These are phyloP conservation scores for Vigna angularis DNA, from an alignment of 306 rosid genomes.

Conservation along the genomic window DNA sequence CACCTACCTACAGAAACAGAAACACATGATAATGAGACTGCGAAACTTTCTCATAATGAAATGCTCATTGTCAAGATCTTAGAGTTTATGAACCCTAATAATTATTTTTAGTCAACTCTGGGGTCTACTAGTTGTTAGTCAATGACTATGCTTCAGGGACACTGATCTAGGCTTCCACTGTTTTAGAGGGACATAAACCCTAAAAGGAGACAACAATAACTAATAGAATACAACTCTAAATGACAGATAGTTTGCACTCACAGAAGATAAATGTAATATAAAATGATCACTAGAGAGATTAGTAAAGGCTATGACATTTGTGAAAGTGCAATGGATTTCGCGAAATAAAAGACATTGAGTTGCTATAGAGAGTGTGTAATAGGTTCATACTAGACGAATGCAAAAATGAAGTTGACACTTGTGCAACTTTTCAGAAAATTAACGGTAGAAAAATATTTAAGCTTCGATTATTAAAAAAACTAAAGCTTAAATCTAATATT, in stretches of 20 bases:
- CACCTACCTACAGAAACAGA: constrained; percentile 6
- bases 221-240: constrained; percentile 1
- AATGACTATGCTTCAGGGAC: constrained; percentile 44
- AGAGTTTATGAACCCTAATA: constrained; percentile 46
- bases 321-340: no score
- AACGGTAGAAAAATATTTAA: no score
- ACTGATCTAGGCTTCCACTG: constrained; percentile 48
- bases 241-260: background rate
- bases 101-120: constrained; percentile 48
- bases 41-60: constrained; percentile 39
- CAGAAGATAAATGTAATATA: background rate
- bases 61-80: constrained; percentile 45
- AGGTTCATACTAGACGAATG: no score
- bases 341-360: no score
- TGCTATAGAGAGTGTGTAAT: no score
- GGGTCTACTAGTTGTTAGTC: constrained; percentile 57
- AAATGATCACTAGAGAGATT: background rate
- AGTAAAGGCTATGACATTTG: no score
- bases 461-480: no score
- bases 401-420: no score
- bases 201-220: constrained; percentile 28
- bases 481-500: no score
- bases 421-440: no score
- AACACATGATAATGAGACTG: constrained; percentile 3
- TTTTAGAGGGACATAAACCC: constrained; percentile 9